These are phyloP conservation scores for Cyclotella choctawhatcheeana DNA, from an alignment of 108 stramenopile species.

Conservation along the genomic window DNA sequence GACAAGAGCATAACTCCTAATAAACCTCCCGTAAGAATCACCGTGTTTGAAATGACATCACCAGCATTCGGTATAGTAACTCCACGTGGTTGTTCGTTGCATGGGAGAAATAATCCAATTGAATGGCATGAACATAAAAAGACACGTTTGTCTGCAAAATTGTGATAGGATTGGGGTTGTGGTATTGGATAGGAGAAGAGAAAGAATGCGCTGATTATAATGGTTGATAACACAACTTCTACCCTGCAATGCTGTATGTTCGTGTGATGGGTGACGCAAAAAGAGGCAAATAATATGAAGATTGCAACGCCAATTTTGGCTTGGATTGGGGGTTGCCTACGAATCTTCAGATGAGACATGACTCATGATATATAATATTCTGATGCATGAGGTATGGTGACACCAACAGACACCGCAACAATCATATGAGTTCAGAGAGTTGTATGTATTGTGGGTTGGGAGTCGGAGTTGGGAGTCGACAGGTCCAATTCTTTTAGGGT, in stretches of 20 bases:
- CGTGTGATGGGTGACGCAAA: neutral
- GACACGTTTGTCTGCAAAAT: constrained; percentile 25
- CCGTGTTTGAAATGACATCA: constrained; percentile 21
- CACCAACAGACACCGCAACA: no score
- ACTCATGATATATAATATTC: no score
- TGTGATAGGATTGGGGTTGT: constrained; percentile 24
- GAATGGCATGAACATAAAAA: constrained; percentile 18
- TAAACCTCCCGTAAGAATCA: constrained; percentile 27
- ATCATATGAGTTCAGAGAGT: no score
- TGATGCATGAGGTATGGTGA: no score
- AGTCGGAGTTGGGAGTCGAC: no score
- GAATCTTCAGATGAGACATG: no score
- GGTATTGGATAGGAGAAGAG: constrained; percentile 26
- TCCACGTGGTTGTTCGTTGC: neutral
- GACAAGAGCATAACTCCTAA: constrained; percentile 14
- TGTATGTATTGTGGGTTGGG: no score
- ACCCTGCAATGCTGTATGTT: neutral
- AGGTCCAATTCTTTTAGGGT: no score
- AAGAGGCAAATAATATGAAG: neutral
- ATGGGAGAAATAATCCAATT: constrained; percentile 13
- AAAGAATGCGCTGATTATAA: constrained; percentile 11
- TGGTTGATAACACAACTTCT: no score
- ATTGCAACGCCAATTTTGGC: neutral
- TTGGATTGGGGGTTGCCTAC: neutral
- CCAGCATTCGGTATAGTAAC: constrained; percentile 27